Conservation (phyloP, 176 grass and related monocot species). For the Urochloa ruziziensis region DNA sequence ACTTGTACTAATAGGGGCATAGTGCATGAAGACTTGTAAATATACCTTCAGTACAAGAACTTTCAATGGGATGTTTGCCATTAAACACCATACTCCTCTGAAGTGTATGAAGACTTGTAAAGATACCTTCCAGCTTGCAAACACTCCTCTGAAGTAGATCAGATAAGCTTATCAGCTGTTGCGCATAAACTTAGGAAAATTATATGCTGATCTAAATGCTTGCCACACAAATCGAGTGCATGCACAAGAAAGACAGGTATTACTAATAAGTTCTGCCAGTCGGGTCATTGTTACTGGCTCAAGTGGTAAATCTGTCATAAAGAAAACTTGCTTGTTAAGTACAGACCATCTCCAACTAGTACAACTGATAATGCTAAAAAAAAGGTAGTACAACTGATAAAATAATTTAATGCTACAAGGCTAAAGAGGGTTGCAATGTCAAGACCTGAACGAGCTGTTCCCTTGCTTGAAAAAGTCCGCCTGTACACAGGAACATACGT, state of each 20-base stretch:
- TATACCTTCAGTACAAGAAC: neutral
- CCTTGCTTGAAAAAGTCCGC: neutral
- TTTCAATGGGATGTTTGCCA: neutral
- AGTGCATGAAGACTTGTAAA: neutral
- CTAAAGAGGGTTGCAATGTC: too few relatives aligned
- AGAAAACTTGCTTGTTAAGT: neutral
- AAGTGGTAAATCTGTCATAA: neutral
- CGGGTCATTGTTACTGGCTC: neutral
- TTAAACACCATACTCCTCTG: too few relatives aligned
- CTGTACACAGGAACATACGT: neutral
- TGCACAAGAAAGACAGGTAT: neutral
- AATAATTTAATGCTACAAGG: neutral
- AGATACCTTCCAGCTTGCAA: neutral
- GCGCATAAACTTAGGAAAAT: neutral
- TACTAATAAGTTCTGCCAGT: neutral
- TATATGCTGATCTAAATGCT: neutral
- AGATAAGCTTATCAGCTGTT: neutral
- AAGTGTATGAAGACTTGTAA: too few relatives aligned
- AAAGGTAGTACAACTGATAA: neutral
- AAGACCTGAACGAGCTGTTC: neutral
- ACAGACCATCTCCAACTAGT: neutral
- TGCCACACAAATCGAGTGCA: neutral
- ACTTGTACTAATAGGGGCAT: too few relatives aligned
- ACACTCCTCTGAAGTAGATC: neutral
- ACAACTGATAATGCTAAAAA: neutral